These are phyloP conservation scores for Prosopis cineraria DNA, from an alignment of 306 rosid genomes.

Conservation along the genomic window DNA sequence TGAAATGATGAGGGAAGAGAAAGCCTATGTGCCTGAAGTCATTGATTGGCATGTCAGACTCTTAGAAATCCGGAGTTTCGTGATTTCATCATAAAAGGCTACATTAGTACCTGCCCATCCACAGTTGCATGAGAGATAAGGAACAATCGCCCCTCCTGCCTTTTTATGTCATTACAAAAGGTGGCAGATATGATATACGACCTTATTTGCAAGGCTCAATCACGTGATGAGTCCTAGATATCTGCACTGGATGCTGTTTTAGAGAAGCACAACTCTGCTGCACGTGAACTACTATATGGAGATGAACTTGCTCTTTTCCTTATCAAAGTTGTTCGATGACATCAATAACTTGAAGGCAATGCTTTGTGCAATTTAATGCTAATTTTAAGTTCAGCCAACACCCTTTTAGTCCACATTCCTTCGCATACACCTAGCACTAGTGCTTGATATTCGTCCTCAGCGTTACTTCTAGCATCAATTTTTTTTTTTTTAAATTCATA, in stretches of 20 bases:
- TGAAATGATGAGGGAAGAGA: neutral
- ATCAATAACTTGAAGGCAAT: slow-evolving; percentile 82
- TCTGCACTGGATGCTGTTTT: slow-evolving; percentile 76
- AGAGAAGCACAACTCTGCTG: slow-evolving; percentile 80
- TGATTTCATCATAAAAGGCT: neutral
- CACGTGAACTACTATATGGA: slow-evolving; percentile 79
- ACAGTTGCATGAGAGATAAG: neutral
- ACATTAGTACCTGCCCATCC: neutral
- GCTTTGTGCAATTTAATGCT: slow-evolving; percentile 99
- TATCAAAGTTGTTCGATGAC: slow-evolving; percentile 68
- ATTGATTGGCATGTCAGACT: neutral
- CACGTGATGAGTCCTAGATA: slow-evolving; percentile 75
- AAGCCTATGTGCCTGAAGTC: too few species aligned
- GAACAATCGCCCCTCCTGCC: neutral
- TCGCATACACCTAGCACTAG: too few species aligned
- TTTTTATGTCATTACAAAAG: neutral
- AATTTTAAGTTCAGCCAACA: too few species aligned
- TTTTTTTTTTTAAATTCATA: too few species aligned
- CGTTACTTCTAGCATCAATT: too few species aligned
- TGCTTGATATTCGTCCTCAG: too few species aligned
- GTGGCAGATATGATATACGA: slow-evolving; percentile 97
- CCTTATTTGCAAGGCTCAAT: slow-evolving; percentile 84
- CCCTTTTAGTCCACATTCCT: too few species aligned
- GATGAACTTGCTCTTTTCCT: slow-evolving; percentile 69
- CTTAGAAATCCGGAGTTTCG: neutral